A percentile compares a stretch with the other conserved stretches of the same genome.
Conservation (phyloP, 1,139 yeast genomes). For the Saccharomyces hybrid region DNA sequence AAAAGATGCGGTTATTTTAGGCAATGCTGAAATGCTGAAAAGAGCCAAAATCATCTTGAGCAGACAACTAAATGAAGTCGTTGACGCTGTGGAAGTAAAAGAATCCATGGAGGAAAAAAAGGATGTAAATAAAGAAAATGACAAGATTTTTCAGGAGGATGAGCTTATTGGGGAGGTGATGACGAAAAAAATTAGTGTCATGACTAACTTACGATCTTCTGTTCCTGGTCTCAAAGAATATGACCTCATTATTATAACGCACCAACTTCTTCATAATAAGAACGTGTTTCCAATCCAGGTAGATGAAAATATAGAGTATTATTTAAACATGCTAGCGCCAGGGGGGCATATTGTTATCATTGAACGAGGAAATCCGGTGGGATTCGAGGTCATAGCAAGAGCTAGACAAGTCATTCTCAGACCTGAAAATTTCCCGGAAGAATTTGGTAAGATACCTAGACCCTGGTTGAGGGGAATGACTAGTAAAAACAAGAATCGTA, state of each 20-base stretch:
- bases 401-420: conserved; percentile 85
- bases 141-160: conserved; percentile 24
- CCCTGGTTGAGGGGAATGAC: conserved; percentile 54
- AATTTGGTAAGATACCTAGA: conserved; percentile 61
- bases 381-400: conserved; percentile 81
- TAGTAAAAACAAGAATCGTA: conserved; percentile 27
- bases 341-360: conserved; percentile 70
- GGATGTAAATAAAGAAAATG: conserved; percentile 13
- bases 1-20: conserved; percentile 69
- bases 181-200: conserved; percentile 45
- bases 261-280: conserved; percentile 59
- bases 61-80: conserved; percentile 54
- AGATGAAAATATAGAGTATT: conserved; percentile 57
- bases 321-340: conserved; percentile 58
- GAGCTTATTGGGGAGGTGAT: conserved; percentile 52
- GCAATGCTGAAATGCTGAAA: conserved; percentile 67
- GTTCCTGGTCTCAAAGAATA: conserved; percentile 45
- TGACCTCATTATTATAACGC: conserved; percentile 81
- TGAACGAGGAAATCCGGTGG: conserved; percentile 86
- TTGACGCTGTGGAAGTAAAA: conserved; percentile 15
- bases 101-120: conserved; percentile 19
- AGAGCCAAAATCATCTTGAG: conserved; percentile 71
- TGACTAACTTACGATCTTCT: conserved; percentile 46
- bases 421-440: conserved; percentile 58
- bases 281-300: conserved; percentile 63